phyloP scores from a whole-genome alignment of 2,329 filamentous ascomycete species.

The Ophiocordyceps camponoti-floridani region DNA sequence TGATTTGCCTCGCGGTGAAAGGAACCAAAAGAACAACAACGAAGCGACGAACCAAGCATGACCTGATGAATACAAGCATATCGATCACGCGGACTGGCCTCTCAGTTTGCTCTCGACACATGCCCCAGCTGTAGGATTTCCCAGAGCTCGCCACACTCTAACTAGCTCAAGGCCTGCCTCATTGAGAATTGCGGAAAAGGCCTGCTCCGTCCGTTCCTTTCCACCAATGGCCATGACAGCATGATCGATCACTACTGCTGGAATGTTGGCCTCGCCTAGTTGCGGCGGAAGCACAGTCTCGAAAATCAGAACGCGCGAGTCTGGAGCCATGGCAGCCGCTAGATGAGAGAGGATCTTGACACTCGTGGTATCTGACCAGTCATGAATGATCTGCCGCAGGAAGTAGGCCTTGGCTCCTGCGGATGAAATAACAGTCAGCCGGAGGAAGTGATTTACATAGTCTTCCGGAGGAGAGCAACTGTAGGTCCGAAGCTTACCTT shows the following conservation, averaged over 20 bases:
- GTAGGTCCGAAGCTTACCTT: not conserved
- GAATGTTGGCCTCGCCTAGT: constrained; percentile 12
- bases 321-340: constrained; percentile 10
- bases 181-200: constrained; percentile 11
- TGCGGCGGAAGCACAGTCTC: constrained; percentile 13
- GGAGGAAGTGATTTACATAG: too few relatives aligned
- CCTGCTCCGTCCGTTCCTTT: constrained; percentile 13
- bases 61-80: not conserved
- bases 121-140: constrained; percentile 2
- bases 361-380: constrained; percentile 11
- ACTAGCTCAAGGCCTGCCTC: constrained; percentile 13
- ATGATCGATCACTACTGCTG: constrained; percentile 12
- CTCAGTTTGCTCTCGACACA: constrained; percentile 9
- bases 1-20: too few relatives aligned
- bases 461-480: not conserved
- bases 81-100: not conserved
- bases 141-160: constrained; percentile 6
- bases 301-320: constrained; percentile 13
- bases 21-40: too few relatives aligned
- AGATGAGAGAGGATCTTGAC: constrained; percentile 11
- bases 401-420: not conserved
- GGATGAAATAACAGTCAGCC: not conserved
- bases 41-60: too few relatives aligned
- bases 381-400: constrained; percentile 16
- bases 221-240: constrained; percentile 15